phyloP scores from a whole-genome alignment of 495 filamentous ascomycete species.

The Talaromyces liani region DNA sequence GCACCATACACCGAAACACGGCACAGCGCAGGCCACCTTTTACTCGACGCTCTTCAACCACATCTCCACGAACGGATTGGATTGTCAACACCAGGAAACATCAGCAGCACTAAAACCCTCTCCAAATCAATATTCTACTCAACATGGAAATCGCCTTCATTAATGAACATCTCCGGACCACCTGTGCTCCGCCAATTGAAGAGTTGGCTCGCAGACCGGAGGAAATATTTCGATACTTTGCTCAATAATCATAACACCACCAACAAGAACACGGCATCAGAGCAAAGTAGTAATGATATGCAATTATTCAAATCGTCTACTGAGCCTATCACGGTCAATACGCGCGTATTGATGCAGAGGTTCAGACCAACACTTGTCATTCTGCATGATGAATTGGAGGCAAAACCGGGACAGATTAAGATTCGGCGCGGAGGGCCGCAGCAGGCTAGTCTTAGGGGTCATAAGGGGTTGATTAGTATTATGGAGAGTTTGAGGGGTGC shows the following conservation, averaged over 20 bases:
- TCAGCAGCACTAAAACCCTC: slow-evolving; percentile 1
- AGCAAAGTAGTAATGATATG: neutral
- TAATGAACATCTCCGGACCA: slow-evolving; percentile 69
- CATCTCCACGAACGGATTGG: slow-evolving; percentile 37
- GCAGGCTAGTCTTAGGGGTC: slow-evolving; percentile 53
- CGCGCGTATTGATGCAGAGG: slow-evolving; percentile 19
- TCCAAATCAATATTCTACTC: slow-evolving; percentile 45
- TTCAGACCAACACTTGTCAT: slow-evolving; percentile 51
- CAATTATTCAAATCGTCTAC: neutral
- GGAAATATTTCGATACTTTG: slow-evolving; percentile 24
- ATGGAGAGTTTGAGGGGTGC: slow-evolving; percentile 37
- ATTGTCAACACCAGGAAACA: slow-evolving; percentile 9
- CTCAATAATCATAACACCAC: neutral
- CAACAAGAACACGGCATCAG: neutral
- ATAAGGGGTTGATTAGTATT: slow-evolving; percentile 72
- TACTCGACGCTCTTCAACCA: slow-evolving; percentile 48
- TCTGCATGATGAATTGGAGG: slow-evolving; percentile 80
- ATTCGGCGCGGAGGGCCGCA: slow-evolving; percentile 46
- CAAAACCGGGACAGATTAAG: slow-evolving; percentile 55
- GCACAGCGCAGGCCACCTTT: slow-evolving; percentile 72
- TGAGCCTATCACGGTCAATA: slow-evolving; percentile 17
- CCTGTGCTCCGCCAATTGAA: slow-evolving; percentile 30
- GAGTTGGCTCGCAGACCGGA: slow-evolving; percentile 40
- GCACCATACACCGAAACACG: slow-evolving; percentile 59
- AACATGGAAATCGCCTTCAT: slow-evolving; percentile 58